Evolutionary conservation across 169 alveolate species (phyloP).

Genomic region (Cyclospora cayetanensis): DNA sequence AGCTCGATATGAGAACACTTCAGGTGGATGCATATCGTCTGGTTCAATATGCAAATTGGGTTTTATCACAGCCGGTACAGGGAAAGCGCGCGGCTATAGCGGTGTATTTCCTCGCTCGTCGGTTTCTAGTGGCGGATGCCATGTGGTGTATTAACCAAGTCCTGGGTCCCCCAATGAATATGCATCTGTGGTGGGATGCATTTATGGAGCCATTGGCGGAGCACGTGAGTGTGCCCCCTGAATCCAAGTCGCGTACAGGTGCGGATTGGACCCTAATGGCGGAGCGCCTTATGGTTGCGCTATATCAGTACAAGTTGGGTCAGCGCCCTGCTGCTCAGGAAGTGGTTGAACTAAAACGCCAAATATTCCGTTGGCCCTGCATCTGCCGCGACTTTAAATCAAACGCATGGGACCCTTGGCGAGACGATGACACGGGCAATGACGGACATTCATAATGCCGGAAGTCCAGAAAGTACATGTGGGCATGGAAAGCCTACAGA

Average conservation of each 20-base stretch:
- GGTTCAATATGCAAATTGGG: not conserved
- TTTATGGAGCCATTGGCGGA: not conserved
- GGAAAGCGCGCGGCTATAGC: not conserved
- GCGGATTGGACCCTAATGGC: not conserved
- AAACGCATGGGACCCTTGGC: not conserved
- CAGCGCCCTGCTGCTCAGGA: not conserved
- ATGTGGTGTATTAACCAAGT: not conserved
- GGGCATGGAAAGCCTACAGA: too few relatives aligned
- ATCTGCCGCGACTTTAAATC: not conserved
- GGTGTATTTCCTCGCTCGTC: too few relatives aligned
- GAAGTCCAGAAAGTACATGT: too few relatives aligned
- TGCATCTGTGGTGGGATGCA: not conserved
- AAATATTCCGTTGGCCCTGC: not conserved
- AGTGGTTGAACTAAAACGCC: not conserved
- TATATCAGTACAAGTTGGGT: not conserved
- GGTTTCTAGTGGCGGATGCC: not conserved
- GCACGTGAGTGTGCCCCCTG: not conserved
- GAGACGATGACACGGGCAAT: not conserved
- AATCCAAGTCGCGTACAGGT: too few relatives aligned
- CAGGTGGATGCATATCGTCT: not conserved
- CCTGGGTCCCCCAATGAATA: conserved; percentile 1
- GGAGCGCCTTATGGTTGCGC: not conserved
- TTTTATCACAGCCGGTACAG: not conserved
- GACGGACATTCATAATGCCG: too few relatives aligned
- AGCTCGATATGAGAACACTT: not conserved